A percentile compares a stretch with the other conserved stretches of the same genome.
These are phyloP conservation scores for Lactarius psammicola DNA, from an alignment of 768 basidiomycete species.

Conservation along the genomic window DNA sequence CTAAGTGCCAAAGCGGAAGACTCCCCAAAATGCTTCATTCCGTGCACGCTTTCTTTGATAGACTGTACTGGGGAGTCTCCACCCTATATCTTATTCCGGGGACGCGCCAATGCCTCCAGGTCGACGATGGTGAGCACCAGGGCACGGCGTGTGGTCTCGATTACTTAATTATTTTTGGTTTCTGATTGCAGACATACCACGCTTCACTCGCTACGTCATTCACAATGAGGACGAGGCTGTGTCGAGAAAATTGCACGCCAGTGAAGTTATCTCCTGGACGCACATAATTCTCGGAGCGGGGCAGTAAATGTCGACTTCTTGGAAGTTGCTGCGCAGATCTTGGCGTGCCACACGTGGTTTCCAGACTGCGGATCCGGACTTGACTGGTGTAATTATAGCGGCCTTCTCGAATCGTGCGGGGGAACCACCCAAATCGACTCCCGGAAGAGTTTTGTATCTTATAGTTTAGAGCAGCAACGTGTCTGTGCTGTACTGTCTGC, in stretches of 20 bases:
- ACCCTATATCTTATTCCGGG: not conserved
- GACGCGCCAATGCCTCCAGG: too few species aligned
- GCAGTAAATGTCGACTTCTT: not conserved
- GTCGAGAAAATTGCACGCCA: not conserved
- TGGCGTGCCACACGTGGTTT: not conserved
- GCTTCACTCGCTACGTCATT: not conserved
- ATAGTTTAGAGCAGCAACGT: not conserved
- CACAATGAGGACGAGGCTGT: not conserved
- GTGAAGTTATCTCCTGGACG: not conserved
- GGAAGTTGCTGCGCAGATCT: not conserved
- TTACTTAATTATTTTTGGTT: not conserved
- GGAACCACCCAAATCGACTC: too few species aligned
- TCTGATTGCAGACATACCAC: not conserved
- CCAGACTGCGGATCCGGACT: not conserved
- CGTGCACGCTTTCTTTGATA: not conserved
- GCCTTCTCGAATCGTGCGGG: too few species aligned
- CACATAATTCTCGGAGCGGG: not conserved
- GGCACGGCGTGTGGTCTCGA: not conserved
- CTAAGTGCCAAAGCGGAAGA: not conserved
- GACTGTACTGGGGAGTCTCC: not conserved
- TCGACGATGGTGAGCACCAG: constrained; percentile 3
- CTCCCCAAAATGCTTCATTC: too few species aligned
- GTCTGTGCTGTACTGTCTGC: not conserved
- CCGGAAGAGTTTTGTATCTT: not conserved
- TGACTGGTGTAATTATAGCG: not conserved